Conservation (phyloP, 2,329 filamentous ascomycete genomes). For the Hypoxylon sp. region DNA sequence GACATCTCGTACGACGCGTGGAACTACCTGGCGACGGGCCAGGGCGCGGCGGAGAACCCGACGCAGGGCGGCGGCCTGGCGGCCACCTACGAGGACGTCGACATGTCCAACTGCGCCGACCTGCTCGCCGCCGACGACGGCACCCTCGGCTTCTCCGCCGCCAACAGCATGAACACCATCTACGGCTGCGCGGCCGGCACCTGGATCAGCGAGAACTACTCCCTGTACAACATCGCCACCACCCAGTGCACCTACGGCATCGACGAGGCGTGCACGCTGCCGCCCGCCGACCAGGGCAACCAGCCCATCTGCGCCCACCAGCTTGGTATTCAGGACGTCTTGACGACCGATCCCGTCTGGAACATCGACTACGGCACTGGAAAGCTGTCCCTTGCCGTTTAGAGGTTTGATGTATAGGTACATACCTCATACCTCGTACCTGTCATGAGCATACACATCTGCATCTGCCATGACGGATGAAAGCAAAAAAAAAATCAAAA, state of each 20-base stretch:
- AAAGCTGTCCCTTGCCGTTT: constrained; percentile 34
- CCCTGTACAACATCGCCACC: constrained; percentile 62
- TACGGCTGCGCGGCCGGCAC: constrained; percentile 52
- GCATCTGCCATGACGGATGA: too few relatives aligned
- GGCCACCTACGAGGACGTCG: constrained; percentile 57
- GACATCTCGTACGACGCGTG: constrained; percentile 70
- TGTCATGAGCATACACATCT: too few relatives aligned
- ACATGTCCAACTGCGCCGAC: constrained; percentile 55
- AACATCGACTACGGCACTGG: constrained; percentile 59
- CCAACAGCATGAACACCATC: constrained; percentile 64
- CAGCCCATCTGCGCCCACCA: constrained; percentile 55
- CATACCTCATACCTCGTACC: too few relatives aligned
- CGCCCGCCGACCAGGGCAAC: constrained; percentile 53
- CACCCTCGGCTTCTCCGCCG: constrained; percentile 47
- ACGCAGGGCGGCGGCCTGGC: constrained; percentile 56
- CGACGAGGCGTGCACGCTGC: constrained; percentile 57
- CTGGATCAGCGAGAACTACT: constrained; percentile 60
- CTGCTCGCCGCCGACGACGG: constrained; percentile 54
- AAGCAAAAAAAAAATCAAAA: too few relatives aligned
- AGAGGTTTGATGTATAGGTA: too few relatives aligned
- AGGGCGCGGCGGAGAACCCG: constrained; percentile 56
- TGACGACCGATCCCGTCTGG: constrained; percentile 54
- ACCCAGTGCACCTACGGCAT: constrained; percentile 55
- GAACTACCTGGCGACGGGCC: constrained; percentile 64
- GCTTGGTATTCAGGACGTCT: constrained; percentile 49